Conservation (phyloP, 164 flowering plant species). For the Vitis riparia region DNA sequence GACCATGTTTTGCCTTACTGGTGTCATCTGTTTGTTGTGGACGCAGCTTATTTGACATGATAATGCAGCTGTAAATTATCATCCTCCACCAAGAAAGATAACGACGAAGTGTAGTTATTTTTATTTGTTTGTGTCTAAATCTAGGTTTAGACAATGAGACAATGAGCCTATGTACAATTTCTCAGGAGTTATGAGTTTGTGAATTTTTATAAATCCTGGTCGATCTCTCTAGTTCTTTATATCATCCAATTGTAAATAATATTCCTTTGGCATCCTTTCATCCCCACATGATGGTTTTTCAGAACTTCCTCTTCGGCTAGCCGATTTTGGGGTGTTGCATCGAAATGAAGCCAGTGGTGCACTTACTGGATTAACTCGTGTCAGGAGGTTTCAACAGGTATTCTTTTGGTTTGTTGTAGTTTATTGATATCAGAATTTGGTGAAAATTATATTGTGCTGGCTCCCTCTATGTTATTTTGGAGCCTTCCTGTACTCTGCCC, state of each 20-base stretch:
- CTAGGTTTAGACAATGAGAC: not conserved
- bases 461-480: no score
- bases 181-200: not conserved
- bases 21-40: no score
- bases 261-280: not conserved
- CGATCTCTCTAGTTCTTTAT: not conserved
- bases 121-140: not conserved
- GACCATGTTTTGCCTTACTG: no score
- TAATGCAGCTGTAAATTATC: no score
- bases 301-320: constrained; percentile 95
- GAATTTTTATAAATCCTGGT: not conserved
- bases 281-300: constrained; percentile 8
- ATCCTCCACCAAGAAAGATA: no score
- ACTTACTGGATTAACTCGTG: constrained; percentile 94
- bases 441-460: no score
- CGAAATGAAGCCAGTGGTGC: constrained; percentile 99
- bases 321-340: constrained; percentile 98
- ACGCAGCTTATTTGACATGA: no score
- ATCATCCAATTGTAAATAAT: not conserved
- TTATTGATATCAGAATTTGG: not conserved
- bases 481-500: no score
- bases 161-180: not conserved
- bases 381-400: constrained; percentile 98
- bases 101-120: not conserved
- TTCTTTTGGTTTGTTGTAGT: not conserved